These are phyloP conservation scores for Teratosphaeriaceae sp. DNA, from an alignment of 2,329 filamentous ascomycete species.

Conservation along the genomic window DNA sequence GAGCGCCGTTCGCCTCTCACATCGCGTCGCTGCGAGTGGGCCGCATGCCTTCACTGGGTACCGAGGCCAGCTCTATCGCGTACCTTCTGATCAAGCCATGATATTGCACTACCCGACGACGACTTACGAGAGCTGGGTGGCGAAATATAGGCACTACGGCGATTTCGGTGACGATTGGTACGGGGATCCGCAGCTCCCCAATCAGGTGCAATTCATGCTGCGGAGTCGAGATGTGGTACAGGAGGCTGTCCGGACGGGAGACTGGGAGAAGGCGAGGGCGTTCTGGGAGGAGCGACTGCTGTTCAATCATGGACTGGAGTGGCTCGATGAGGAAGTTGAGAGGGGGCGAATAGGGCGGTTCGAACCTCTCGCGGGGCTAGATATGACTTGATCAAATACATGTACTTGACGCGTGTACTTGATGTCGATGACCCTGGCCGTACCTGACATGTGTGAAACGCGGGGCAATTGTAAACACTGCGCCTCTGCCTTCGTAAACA, in stretches of 20 bases:
- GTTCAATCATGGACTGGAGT: neutral
- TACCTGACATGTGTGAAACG: too few relatives aligned
- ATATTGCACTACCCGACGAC: constrained; percentile 3
- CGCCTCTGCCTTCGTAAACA: too few relatives aligned
- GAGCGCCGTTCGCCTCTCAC: constrained; percentile 1
- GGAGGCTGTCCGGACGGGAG: neutral
- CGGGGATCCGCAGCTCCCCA: neutral
- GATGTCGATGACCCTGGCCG: too few relatives aligned
- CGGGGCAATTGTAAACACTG: too few relatives aligned
- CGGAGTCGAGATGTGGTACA: constrained; percentile 2
- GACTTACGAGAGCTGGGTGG: neutral
- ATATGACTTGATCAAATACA: too few relatives aligned
- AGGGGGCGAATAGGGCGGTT: neutral
- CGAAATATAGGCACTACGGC: constrained; percentile 3
- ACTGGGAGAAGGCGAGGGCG: constrained; percentile 1
- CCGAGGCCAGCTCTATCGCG: neutral
- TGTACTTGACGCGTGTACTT: too few relatives aligned
- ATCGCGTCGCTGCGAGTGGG: neutral
- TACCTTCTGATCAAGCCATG: neutral
- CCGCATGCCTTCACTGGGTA: constrained; percentile 2
- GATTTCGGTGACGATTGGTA: constrained; percentile 3
- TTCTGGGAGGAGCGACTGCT: neutral
- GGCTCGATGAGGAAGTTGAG: neutral
- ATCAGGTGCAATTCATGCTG: constrained; percentile 2
- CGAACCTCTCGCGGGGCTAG: neutral